Percentiles rank a stretch among this genome's conserved stretches.
Evolutionary conservation across 208 protist genomes (phyloP).

Genomic region (Angomonas ambiguus): DNA sequence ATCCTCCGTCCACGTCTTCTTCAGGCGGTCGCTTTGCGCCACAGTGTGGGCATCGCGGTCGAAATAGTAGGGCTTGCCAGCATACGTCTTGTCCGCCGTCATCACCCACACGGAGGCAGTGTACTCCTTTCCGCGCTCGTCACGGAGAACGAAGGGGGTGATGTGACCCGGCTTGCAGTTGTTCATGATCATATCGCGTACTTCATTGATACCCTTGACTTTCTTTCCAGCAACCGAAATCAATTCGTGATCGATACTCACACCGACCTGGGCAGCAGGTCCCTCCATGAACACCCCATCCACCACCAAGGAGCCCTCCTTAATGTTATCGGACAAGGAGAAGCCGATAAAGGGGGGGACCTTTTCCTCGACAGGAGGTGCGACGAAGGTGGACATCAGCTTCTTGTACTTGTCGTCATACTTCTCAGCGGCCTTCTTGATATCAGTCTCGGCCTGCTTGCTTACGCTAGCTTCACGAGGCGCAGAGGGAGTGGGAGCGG

Average conservation of each 20-base stretch:
- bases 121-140: conserved; percentile 22
- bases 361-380: conserved; percentile 11
- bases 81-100: conserved; percentile 38
- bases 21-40: conserved; percentile 33
- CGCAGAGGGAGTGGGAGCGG: neutral
- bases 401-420: conserved; percentile 22
- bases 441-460: neutral
- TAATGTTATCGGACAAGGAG: conserved; percentile 40
- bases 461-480: neutral
- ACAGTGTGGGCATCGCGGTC: conserved; percentile 28
- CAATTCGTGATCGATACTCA: conserved; percentile 41
- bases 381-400: conserved; percentile 19
- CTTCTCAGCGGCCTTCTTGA: conserved; percentile 14
- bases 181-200: conserved; percentile 23
- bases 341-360: conserved; percentile 42
- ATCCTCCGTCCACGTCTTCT: conserved; percentile 14
- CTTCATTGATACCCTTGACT: conserved; percentile 17
- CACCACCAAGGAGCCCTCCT: conserved; percentile 30
- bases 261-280: conserved; percentile 29
- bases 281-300: conserved; percentile 38
- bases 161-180: conserved; percentile 33
- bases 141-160: conserved; percentile 18
- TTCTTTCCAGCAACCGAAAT: conserved; percentile 20
- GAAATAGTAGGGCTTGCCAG: conserved; percentile 46
- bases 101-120: conserved; percentile 43